Evolutionary conservation across 2,329 filamentous ascomycete genomes (phyloP).

Genomic region (Dothideomycetidae sp.): DNA sequence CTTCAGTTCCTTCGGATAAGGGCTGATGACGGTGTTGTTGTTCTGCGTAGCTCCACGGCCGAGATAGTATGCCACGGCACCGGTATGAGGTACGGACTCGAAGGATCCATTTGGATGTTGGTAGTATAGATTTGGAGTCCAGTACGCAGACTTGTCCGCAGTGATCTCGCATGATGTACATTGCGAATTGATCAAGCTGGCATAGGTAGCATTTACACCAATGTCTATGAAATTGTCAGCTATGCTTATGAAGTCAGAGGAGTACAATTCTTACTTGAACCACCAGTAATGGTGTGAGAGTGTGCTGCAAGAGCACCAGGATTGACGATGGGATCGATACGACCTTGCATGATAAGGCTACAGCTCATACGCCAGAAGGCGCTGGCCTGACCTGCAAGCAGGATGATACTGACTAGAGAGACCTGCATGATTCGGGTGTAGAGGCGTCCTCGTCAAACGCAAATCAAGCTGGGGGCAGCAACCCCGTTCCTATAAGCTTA

Average conservation of each 20-base stretch:
- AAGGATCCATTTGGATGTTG: slow-evolving; percentile 22
- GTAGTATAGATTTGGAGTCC: slow-evolving; percentile 25
- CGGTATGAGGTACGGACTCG: slow-evolving; percentile 18
- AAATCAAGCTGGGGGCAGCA: too few relatives aligned
- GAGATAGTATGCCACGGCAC: slow-evolving; percentile 19
- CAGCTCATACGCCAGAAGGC: slow-evolving; percentile 26
- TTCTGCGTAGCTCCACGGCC: slow-evolving; percentile 15
- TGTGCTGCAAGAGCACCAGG: slow-evolving; percentile 21
- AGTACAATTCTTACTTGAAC: slow-evolving; percentile 17
- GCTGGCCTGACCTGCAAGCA: slow-evolving; percentile 13
- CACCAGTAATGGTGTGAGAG: slow-evolving; percentile 22
- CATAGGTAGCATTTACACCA: slow-evolving; percentile 15
- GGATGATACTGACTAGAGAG: background rate
- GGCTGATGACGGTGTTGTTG: slow-evolving; percentile 11
- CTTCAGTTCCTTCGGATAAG: slow-evolving; percentile 16
- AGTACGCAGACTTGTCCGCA: slow-evolving; percentile 25
- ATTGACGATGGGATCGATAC: slow-evolving; percentile 24
- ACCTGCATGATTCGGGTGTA: slow-evolving; percentile 8
- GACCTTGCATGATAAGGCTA: slow-evolving; percentile 21
- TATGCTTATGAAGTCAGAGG: background rate
- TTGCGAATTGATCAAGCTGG: slow-evolving; percentile 13
- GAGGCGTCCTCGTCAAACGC: too few relatives aligned
- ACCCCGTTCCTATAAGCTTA: too few relatives aligned
- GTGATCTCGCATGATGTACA: slow-evolving; percentile 21
- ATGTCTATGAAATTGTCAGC: slow-evolving; percentile 11